Evolutionary conservation across 306 rosid species (phyloP), one percentile per base, ranked within the genome.

Genomic region (Vigna nakashimae): DNA sequence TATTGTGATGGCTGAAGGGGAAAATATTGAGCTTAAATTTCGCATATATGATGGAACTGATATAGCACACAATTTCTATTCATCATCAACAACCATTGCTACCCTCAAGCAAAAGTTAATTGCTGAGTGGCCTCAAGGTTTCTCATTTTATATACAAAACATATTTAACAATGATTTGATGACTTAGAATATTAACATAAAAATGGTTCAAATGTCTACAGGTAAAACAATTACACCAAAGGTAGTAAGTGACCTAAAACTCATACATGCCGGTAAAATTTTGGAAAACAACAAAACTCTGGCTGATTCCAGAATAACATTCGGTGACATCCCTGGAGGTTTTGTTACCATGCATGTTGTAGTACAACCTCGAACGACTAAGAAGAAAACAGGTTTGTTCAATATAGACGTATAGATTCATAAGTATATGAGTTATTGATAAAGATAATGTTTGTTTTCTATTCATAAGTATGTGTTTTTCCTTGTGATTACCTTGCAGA

Each of bases 91-190:
- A 14, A 82, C 91, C 42, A 81, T 85, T 22, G 84, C 82, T 76
- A 62, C 85, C 66, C 88, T 92, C 66, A 92, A 92, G 89, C 88
- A 90, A 81, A 90, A 66, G 88, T 84, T 90, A 24, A 75, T 90
- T 59, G 78, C 87, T 56, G 90, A 87, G 84, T 92, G 94, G 97
- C 97, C 97, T 74, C 87, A 85, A 85, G 95, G 95, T 90, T 78
- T 52, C 81, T 36, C 79, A n/a, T 77, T 30, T 81, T 52, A 5
- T 34, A 5, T 34, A 34, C 28, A 34, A 34, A 34, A 34, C 38
- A 34, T 34, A 34, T 34, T 34, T 34, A 4, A 34, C 38, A 34
- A 34, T 5, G 7, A 32, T 5, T 34, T 34, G 5, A 34, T 34
- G 7, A 34, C 7, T 32, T 4, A 32, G 5, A 32, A 30, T 30